Conservation (phyloP, 108 stramenopile genomes). For the Skeletonema costatum region DNA sequence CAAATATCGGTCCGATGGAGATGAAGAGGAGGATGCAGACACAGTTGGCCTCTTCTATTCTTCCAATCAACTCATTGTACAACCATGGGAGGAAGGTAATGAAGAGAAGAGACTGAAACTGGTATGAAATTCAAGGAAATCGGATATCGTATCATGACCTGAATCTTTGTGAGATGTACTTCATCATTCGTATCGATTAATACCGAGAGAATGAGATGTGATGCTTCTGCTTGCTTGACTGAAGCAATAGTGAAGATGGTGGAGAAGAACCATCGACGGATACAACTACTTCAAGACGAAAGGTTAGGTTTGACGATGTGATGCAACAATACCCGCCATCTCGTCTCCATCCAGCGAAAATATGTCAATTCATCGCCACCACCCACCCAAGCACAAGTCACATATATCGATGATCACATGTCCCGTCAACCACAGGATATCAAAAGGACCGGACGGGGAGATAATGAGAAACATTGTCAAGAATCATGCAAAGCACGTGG, state of each 20-base stretch:
- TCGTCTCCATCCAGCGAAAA: not conserved
- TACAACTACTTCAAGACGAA: not conserved
- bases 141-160: not conserved
- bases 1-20: not conserved
- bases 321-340: not conserved
- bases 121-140: not conserved
- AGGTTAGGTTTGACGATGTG: not conserved
- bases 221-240: not conserved
- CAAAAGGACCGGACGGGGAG: not conserved
- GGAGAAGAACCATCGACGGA: not conserved
- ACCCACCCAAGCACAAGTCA: not conserved
- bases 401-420: not conserved
- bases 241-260: not conserved
- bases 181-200: not conserved
- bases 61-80: not conserved
- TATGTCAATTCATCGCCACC: not conserved
- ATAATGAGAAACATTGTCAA: not conserved
- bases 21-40: not conserved
- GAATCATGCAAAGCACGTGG: not conserved
- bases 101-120: not conserved
- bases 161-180: not conserved
- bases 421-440: not conserved
- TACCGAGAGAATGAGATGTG: not conserved
- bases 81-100: not conserved
- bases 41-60: not conserved